Conservation (phyloP, 371 early-diverging fungal species). For the Rhizomucor pusillus region DNA sequence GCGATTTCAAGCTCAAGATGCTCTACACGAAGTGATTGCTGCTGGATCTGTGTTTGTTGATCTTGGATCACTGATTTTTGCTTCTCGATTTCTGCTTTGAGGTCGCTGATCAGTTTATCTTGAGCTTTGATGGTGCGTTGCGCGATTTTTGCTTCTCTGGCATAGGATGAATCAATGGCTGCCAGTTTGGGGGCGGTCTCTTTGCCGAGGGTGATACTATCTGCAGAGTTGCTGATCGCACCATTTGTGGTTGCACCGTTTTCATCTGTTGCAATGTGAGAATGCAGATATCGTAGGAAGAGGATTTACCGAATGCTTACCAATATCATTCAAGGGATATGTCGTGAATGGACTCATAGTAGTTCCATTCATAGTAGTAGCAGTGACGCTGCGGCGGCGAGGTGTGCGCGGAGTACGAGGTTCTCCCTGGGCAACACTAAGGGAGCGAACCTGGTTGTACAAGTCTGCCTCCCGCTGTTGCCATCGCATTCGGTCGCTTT, state of each 20-base stretch:
- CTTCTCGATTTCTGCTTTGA: constrained; percentile 41
- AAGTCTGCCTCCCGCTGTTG: constrained; percentile 49
- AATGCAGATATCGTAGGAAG: background rate
- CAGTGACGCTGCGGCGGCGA: constrained; percentile 38
- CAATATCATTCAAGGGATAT: constrained; percentile 30
- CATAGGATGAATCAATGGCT: constrained; percentile 41
- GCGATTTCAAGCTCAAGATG: constrained; percentile 56
- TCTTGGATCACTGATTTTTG: constrained; percentile 37
- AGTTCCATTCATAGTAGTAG: constrained; percentile 20
- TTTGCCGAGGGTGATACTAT: background rate
- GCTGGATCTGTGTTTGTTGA: constrained; percentile 31
- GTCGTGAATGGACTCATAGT: constrained; percentile 32
- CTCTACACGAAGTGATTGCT: constrained; percentile 41
- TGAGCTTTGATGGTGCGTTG: constrained; percentile 53
- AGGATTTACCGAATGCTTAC: constrained; percentile 8
- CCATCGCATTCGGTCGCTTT: constrained; percentile 42
- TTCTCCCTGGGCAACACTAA: constrained; percentile 28
- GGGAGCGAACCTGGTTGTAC: constrained; percentile 40
- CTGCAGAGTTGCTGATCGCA: background rate
- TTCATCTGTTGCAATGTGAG: background rate
- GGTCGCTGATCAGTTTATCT: constrained; percentile 40
- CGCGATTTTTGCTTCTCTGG: constrained; percentile 50
- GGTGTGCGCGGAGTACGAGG: constrained; percentile 46
- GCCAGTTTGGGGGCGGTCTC: constrained; percentile 32
- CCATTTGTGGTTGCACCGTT: background rate